Evolutionary conservation across 2,329 filamentous ascomycete genomes (phyloP).

Genomic region (Ophiobolus disseminans): DNA sequence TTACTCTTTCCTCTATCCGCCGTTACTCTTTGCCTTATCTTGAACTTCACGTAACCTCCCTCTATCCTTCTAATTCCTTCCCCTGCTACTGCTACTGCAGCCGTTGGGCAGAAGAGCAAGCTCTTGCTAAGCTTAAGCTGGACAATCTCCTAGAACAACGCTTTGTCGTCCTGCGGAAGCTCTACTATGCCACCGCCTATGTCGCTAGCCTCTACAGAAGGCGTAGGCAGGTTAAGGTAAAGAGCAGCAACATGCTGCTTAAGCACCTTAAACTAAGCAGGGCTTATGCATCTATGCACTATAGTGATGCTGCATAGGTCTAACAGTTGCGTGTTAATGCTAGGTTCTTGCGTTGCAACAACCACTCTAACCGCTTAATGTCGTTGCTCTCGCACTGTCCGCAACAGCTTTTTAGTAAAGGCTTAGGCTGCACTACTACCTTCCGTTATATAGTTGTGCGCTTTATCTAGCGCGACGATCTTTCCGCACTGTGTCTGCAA

Average conservation of each 20-base stretch:
- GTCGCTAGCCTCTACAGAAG: no score
- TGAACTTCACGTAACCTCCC: slow-evolving; percentile 40
- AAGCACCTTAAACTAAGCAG: slow-evolving; percentile 48
- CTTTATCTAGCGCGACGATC: slow-evolving; percentile 75
- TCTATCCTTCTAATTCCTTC: slow-evolving; percentile 11
- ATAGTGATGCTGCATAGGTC: slow-evolving; percentile 50
- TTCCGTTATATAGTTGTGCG: slow-evolving; percentile 74
- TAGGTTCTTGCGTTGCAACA: slow-evolving; percentile 78
- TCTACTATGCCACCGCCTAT: no score
- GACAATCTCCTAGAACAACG: slow-evolving; percentile 55
- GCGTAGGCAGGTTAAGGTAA: no score
- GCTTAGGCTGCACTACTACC: slow-evolving; percentile 53
- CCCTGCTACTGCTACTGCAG: slow-evolving; percentile 39
- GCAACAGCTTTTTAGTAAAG: slow-evolving; percentile 68
- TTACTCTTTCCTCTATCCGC: slow-evolving; percentile 44
- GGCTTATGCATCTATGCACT: slow-evolving; percentile 4
- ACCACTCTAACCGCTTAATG: slow-evolving; percentile 70
- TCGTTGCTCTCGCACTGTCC: slow-evolving; percentile 71
- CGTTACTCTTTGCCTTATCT: slow-evolving; percentile 52
- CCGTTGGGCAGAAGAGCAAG: slow-evolving; percentile 57
- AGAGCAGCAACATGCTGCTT: slow-evolving; percentile 57
- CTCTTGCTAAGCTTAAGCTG: slow-evolving; percentile 56
- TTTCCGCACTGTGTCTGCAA: slow-evolving; percentile 49
- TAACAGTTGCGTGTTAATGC: slow-evolving; percentile 69
- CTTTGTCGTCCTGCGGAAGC: slow-evolving; percentile 21